Conservation (phyloP, 2,329 filamentous ascomycete genomes). For the Pseudogymnoascus sp. region DNA sequence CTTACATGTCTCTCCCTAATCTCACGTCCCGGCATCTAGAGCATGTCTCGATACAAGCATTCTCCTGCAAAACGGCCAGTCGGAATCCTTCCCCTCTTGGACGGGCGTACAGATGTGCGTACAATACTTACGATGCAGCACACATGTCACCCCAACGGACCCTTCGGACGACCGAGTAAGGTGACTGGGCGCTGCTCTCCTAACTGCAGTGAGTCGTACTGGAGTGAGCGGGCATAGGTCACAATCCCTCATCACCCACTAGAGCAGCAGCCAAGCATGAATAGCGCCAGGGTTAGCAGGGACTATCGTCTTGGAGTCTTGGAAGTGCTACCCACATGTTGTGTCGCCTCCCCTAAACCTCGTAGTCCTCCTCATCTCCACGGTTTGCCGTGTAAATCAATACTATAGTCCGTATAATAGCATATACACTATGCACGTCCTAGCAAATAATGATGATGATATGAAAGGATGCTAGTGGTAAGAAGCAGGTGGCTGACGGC, state of each 20-base stretch:
- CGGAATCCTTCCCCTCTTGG: neutral
- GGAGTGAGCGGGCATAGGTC: neutral
- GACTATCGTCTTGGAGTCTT: constrained; percentile 5
- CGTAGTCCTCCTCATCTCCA: neutral
- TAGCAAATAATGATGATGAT: neutral
- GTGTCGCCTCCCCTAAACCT: neutral
- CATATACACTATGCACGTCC: neutral
- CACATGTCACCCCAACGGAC: neutral
- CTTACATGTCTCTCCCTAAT: neutral
- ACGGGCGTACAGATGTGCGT: neutral
- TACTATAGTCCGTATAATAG: neutral
- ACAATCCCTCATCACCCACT: neutral
- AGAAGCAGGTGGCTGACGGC: neutral
- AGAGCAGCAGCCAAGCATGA: neutral
- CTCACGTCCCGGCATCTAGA: neutral
- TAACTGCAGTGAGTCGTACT: neutral
- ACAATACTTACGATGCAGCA: neutral
- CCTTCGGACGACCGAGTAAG: neutral
- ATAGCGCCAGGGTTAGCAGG: neutral
- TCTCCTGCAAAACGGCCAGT: neutral
- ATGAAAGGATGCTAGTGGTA: neutral
- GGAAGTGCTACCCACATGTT: neutral
- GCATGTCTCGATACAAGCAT: neutral
- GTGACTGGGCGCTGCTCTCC: neutral
- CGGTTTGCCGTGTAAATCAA: neutral